A percentile compares a stretch with the other conserved stretches of the same genome.
These are phyloP conservation scores for Lepidium campestre DNA, from an alignment of 441 rosid genomes.

Conservation along the genomic window DNA sequence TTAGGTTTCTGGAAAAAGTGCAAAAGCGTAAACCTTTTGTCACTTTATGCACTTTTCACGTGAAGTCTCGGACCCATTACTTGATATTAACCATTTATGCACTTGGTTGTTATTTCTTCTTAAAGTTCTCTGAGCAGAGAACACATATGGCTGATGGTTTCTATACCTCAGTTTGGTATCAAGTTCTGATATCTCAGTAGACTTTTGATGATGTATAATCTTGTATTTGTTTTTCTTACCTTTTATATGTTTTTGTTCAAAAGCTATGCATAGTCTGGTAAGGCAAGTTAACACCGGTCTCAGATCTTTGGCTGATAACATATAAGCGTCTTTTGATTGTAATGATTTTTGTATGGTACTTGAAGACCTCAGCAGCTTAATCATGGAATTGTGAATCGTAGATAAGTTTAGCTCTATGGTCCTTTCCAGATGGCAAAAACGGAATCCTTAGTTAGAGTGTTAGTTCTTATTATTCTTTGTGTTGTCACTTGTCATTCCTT, in stretches of 20 bases:
- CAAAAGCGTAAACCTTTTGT: slow-evolving; percentile 15
- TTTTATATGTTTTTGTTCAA: background rate
- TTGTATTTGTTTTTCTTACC: background rate
- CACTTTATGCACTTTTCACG: slow-evolving; percentile 7
- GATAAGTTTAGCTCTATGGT: background rate
- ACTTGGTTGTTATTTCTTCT: background rate
- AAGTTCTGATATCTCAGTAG: background rate
- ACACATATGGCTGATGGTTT: background rate
- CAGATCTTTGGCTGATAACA: background rate
- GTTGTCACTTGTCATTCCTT: slow-evolving; percentile 3
- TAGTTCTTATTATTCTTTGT: background rate
- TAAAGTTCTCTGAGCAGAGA: background rate
- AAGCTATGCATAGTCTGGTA: background rate
- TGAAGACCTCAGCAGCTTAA: background rate
- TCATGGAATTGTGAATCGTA: background rate
- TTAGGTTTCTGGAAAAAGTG: background rate
- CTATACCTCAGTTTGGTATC: background rate
- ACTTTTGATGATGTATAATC: background rate
- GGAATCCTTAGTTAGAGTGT: background rate
- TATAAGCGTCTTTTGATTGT: background rate
- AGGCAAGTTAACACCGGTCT: background rate
- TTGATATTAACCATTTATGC: background rate
- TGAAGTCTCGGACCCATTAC: background rate
- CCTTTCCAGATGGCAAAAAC: background rate
- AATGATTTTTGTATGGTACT: background rate